Percentiles rank a stretch among this genome's conserved stretches.
Conservation (phyloP, 305 asterid species). For the Fraxinus xanthoxyloides region DNA sequence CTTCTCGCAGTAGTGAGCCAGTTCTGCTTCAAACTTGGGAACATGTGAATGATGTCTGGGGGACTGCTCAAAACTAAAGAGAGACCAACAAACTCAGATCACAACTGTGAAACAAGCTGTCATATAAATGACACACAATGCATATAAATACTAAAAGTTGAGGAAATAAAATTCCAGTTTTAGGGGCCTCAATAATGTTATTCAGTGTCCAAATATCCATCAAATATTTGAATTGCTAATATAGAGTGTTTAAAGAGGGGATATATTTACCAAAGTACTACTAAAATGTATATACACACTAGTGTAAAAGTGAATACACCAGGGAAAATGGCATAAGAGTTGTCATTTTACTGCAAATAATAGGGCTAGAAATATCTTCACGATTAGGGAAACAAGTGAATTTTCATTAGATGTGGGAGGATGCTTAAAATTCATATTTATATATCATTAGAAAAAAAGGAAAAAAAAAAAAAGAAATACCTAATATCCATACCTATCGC, state of each 20-base stretch:
- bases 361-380: background rate
- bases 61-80: constrained; percentile 81
- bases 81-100: constrained; percentile 26
- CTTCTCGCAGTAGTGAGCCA: constrained; percentile 89
- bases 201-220: background rate
- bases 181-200: background rate
- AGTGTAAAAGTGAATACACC: background rate
- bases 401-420: background rate
- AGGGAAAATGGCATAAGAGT: background rate
- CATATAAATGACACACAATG: constrained; percentile 8
- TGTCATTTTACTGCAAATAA: background rate
- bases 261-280: background rate
- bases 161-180: background rate
- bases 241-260: background rate
- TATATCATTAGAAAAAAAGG: background rate
- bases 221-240: background rate
- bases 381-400: background rate
- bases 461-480: background rate
- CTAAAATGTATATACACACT: background rate
- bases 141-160: background rate
- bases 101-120: constrained; percentile 4
- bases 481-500: background rate
- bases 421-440: background rate
- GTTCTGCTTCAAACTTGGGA: constrained; percentile 92
- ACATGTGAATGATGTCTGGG: constrained; percentile 82